phyloP scores from a whole-genome alignment of 345 rosid species.

The Isatis tinctoria region DNA sequence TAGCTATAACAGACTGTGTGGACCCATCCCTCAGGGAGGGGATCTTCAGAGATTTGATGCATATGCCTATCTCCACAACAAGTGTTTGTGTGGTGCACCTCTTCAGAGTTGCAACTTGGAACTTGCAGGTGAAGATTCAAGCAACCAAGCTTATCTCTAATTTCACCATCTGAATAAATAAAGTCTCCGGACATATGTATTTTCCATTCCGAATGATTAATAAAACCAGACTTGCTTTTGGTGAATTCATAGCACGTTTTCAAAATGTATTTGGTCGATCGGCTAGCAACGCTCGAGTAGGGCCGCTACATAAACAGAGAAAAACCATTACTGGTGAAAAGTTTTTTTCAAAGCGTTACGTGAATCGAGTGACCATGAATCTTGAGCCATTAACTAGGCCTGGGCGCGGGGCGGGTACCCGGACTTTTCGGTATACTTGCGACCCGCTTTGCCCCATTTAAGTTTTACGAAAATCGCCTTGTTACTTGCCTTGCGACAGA shows the following conservation, averaged over 20 bases:
- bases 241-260: background rate
- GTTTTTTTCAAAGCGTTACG: no score
- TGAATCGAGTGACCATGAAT: no score
- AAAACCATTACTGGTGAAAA: background rate
- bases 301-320: conserved; percentile 13
- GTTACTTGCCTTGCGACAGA: no score
- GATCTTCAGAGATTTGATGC: conserved; percentile 50
- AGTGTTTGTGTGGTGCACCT: conserved; percentile 76
- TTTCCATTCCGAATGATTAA: background rate
- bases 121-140: conserved; percentile 27
- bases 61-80: conserved; percentile 49
- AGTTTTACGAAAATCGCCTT: no score
- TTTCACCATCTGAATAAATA: background rate
- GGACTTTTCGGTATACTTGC: no score
- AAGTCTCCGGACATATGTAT: background rate
- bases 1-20: conserved; percentile 72
- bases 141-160: background rate
- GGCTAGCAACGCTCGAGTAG: background rate
- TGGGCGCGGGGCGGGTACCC: no score
- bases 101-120: conserved; percentile 47
- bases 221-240: background rate
- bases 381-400: no score
- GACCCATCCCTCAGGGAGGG: conserved; percentile 59
- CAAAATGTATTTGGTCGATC: background rate
- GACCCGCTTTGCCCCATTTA: no score